These are phyloP conservation scores for Maudiozyma bulderi DNA, from an alignment of 805 yeast species.

Conservation along the genomic window DNA sequence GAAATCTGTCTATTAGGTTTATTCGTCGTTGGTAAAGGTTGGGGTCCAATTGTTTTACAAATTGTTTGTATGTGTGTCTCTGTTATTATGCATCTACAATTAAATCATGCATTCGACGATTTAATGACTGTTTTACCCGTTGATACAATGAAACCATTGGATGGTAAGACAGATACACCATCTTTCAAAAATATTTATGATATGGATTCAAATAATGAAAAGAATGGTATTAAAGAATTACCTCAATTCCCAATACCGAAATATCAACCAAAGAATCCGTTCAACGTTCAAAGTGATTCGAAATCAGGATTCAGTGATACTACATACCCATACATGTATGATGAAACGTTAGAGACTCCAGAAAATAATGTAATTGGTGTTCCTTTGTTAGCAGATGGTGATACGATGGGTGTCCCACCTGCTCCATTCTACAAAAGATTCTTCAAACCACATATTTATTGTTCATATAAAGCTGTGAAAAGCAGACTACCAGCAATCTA, in stretches of 20 bases:
- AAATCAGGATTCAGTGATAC: slow-evolving; percentile 11
- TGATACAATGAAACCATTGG: slow-evolving; percentile 68
- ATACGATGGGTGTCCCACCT: slow-evolving; percentile 22
- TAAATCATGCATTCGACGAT: slow-evolving; percentile 57
- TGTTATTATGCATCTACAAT: slow-evolving; percentile 53
- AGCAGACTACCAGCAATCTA: slow-evolving; percentile 50
- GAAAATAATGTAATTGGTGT: slow-evolving; percentile 27
- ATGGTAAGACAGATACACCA: slow-evolving; percentile 56
- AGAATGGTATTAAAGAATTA: slow-evolving; percentile 19
- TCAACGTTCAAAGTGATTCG: background rate
- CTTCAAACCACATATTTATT: slow-evolving; percentile 46
- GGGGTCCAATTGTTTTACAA: slow-evolving; percentile 86
- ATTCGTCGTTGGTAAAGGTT: slow-evolving; percentile 82
- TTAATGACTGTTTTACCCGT: slow-evolving; percentile 52
- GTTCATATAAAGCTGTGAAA: slow-evolving; percentile 40
- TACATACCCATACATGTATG: slow-evolving; percentile 16
- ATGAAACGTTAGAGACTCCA: slow-evolving; percentile 2
- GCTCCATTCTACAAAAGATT: slow-evolving; percentile 40
- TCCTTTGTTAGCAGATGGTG: slow-evolving; percentile 68
- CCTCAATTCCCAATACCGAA: slow-evolving; percentile 25
- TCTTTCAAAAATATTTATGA: slow-evolving; percentile 35
- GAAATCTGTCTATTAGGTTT: slow-evolving; percentile 79
- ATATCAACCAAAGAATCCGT: slow-evolving; percentile 14
- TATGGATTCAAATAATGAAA: background rate
- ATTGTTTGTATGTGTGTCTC: slow-evolving; percentile 57